Base-by-base conservation (phyloP, 768 basidiomycete genomes). In the Russula sp. region DNA sequence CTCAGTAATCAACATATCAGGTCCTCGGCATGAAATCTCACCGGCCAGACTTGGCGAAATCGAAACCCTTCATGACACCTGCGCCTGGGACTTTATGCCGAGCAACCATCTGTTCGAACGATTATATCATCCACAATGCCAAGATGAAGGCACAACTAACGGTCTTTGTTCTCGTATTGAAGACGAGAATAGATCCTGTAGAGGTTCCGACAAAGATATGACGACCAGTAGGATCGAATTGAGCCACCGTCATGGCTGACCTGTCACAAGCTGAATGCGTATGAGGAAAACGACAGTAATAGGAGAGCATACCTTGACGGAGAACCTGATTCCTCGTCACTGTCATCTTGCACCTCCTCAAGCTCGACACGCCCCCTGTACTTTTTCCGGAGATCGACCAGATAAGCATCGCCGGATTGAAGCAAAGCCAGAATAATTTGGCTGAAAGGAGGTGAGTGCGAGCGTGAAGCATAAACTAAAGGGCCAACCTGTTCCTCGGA, bases 201-300 rank as follows among this genome's bases (percentile, higher is more conserved):
- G 88, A 86, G 2, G 94, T 98, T 1, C 97, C 96, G 34, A 89
- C 81, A 72, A 93, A 98, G 61, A 96, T 86, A 65, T 90, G 80
- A 69, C 87, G 90, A 1, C 97, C 97, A 20, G 86, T 82, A 14
- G 89, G 88, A 71, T 91, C 87, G 67, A 92, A 92, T 10, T 84
- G 83, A 28, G 85, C 88, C 5, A 83, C 81, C 9, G 88, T 89
- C 79, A 91, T 87, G 20, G 81, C 81, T 20, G 87, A 81, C 61
- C 87, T 89, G 46, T 52, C 34, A 58, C 34, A 34, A 38, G 22
- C 10, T 65, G 3, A 52, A 42, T 44, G 20, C 11, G n/a, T n/a
- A 36, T 26, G 26, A 26, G 32, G 20, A n/a, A 36, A 32, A 5
- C 24, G 2, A 28, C 7, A 40, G 22, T 5, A 67, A 67, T 50